phyloP scores from a whole-genome alignment of 2,329 filamentous ascomycete genomes.

The Monilinia laxa region DNA sequence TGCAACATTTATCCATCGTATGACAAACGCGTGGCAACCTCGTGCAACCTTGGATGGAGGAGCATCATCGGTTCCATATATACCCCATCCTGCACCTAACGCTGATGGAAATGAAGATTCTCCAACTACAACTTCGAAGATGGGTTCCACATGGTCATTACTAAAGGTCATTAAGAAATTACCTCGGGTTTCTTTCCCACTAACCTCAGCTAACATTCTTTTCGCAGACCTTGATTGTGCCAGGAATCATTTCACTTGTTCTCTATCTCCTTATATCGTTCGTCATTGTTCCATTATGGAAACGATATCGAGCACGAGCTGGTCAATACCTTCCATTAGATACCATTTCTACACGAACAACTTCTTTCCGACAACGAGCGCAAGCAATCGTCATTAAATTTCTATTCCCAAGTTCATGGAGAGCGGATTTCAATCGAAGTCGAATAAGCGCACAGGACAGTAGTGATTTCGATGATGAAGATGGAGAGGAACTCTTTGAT shows the following conservation, averaged over 20 bases:
- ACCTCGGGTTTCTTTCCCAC: not conserved
- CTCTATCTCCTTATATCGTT: slow-evolving; percentile 67
- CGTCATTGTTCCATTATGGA: slow-evolving; percentile 66
- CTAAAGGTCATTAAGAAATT: slow-evolving; percentile 34
- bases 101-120: slow-evolving; percentile 37
- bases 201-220: slow-evolving; percentile 10
- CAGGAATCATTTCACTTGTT: slow-evolving; percentile 67
- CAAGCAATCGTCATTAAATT: slow-evolving; percentile 45
- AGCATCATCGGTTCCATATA: slow-evolving; percentile 19
- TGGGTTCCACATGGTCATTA: slow-evolving; percentile 37
- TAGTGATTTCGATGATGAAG: slow-evolving; percentile 60
- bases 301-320: slow-evolving; percentile 67
- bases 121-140: slow-evolving; percentile 26
- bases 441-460: slow-evolving; percentile 47
- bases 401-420: slow-evolving; percentile 51
- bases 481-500: slow-evolving; percentile 68
- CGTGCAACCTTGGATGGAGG: slow-evolving; percentile 1
- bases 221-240: slow-evolving; percentile 65
- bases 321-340: slow-evolving; percentile 72
- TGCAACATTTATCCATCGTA: slow-evolving; percentile 1
- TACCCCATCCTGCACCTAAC: slow-evolving; percentile 38
- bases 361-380: slow-evolving; percentile 54
- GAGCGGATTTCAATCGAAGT: slow-evolving; percentile 45
- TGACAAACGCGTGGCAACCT: slow-evolving; percentile 20
- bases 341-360: slow-evolving; percentile 57